Evolutionary conservation across 2,329 filamentous ascomycete genomes (phyloP).

Genomic region (Ceratocystis papillata): DNA sequence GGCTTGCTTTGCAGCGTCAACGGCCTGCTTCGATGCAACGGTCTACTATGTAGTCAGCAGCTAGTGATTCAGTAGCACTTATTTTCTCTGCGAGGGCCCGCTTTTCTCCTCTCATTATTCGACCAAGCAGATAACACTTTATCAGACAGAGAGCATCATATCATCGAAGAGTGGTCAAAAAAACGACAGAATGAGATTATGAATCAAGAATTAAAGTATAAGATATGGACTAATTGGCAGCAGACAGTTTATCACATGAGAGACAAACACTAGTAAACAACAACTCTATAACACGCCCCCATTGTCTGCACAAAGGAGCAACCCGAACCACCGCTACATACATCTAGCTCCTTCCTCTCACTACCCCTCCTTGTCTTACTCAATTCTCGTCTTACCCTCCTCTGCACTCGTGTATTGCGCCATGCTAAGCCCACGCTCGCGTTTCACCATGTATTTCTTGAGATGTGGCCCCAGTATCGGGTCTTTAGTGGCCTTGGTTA

Average conservation of each 20-base stretch:
- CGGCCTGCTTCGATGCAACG: no score
- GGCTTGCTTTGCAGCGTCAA: no score
- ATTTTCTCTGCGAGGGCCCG: no score
- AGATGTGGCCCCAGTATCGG: slow-evolving; percentile 68
- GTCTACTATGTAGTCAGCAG: no score
- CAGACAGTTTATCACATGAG: neutral
- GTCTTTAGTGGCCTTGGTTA: slow-evolving; percentile 72
- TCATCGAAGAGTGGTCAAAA: neutral
- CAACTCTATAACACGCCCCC: neutral
- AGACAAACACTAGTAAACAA: neutral
- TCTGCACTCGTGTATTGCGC: slow-evolving; percentile 75
- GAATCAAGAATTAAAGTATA: slow-evolving; percentile 1
- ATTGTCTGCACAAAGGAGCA: neutral
- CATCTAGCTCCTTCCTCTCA: neutral
- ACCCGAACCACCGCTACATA: neutral
- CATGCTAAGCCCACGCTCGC: slow-evolving; percentile 76
- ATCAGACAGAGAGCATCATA: no score
- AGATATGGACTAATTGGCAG: neutral
- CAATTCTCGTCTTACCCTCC: slow-evolving; percentile 97
- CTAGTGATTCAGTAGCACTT: no score
- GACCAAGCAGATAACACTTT: no score
- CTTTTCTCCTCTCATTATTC: no score
- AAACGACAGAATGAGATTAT: neutral
- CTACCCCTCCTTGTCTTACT: slow-evolving; percentile 40
- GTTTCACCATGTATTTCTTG: slow-evolving; percentile 38